These are phyloP conservation scores for Pestalotiopsis sp. DNA, from an alignment of 2,329 filamentous ascomycete genomes.

Conservation along the genomic window DNA sequence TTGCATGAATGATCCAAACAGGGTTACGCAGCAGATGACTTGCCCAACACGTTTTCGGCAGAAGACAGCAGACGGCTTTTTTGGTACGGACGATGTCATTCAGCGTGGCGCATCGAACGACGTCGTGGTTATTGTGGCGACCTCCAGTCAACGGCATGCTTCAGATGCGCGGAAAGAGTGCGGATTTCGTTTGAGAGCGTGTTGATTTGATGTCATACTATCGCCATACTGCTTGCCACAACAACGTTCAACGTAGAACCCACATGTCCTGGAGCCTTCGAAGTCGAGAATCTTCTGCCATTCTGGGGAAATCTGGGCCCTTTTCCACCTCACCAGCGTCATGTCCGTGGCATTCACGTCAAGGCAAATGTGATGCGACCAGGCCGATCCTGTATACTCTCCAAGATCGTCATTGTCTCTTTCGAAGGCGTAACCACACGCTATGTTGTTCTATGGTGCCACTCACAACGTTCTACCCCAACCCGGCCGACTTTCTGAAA, in stretches of 20 bases:
- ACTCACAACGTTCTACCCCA: neutral
- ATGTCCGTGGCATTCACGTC: neutral
- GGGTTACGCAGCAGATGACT: neutral
- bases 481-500: neutral
- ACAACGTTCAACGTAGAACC: neutral
- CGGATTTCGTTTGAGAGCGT: neutral
- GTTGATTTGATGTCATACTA: neutral
- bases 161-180: neutral
- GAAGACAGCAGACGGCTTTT: neutral
- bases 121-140: neutral
- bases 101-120: neutral
- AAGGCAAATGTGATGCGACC: neutral
- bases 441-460: neutral
- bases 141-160: neutral
- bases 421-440: neutral
- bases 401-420: neutral
- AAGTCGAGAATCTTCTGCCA: neutral
- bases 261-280: neutral
- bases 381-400: neutral
- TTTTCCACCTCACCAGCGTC: neutral
- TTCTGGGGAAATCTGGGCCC: neutral
- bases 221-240: neutral
- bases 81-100: neutral
- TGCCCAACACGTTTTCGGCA: neutral
- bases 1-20: constrained; percentile 2